These are phyloP conservation scores for Lasiodiplodia gonubiensis DNA, from an alignment of 2,329 filamentous ascomycete genomes.

Conservation along the genomic window DNA sequence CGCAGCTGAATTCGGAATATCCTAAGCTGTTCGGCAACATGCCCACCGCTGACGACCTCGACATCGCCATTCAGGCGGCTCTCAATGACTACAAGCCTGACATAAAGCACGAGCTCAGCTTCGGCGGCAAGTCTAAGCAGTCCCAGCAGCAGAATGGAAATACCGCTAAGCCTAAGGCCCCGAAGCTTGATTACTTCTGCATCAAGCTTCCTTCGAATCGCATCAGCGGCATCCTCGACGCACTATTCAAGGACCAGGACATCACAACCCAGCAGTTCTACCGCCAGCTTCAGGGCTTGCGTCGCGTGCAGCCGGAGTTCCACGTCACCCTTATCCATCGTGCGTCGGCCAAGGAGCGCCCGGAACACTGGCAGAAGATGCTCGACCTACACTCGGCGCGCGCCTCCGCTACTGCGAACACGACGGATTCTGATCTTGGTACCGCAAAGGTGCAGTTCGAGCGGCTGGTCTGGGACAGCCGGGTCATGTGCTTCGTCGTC, in stretches of 20 bases:
- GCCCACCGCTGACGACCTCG: conserved; percentile 75
- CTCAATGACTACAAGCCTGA: conserved; percentile 78
- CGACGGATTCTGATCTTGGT: conserved; percentile 62
- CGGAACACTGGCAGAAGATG: conserved; percentile 79
- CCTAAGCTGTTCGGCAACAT: conserved; percentile 75
- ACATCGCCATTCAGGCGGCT: conserved; percentile 77
- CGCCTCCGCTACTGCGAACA: conserved; percentile 43
- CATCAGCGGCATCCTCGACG: conserved; percentile 67
- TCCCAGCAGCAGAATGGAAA: conserved; percentile 32
- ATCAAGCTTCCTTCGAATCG: conserved; percentile 60
- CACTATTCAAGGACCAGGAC: conserved; percentile 66
- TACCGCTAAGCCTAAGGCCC: conserved; percentile 38
- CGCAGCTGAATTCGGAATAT: conserved; percentile 73
- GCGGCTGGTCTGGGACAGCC: conserved; percentile 78
- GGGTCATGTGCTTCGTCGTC: conserved; percentile 90
- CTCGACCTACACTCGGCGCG: conserved; percentile 59
- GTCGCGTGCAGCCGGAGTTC: conserved; percentile 82
- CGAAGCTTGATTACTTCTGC: conserved; percentile 68
- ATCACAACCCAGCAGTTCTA: conserved; percentile 70
- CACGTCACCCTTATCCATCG: conserved; percentile 95
- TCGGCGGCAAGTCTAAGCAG: conserved; percentile 48
- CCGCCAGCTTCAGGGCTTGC: conserved; percentile 71
- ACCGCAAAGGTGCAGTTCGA: conserved; percentile 68
- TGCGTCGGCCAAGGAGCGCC: conserved; percentile 63
- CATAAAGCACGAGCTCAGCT: conserved; percentile 73